Conservation (phyloP, 768 basidiomycete species). For the Lenzites betulinus region DNA sequence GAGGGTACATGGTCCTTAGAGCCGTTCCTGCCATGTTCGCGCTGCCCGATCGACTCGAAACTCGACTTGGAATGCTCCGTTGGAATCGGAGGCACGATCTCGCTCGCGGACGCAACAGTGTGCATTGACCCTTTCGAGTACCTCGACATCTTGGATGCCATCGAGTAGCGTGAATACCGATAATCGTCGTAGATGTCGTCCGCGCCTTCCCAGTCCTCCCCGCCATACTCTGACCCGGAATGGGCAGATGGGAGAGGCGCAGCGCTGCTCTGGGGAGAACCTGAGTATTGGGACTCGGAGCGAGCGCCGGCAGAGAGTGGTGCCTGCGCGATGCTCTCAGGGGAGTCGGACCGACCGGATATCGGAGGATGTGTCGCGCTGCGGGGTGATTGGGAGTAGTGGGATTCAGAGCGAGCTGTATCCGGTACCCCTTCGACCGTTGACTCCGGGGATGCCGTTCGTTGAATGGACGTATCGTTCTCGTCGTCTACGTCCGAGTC, state of each 20-base stretch:
- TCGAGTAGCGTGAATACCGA: conserved; percentile 65
- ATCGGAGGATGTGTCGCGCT: not conserved
- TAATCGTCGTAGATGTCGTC: conserved; percentile 82
- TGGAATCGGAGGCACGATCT: conserved; percentile 34
- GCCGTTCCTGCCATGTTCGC: conserved; percentile 5
- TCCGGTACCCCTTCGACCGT: conserved; percentile 5
- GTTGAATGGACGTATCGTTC: not conserved
- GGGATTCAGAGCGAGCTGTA: conserved; percentile 13
- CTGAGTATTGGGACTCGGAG: conserved; percentile 16
- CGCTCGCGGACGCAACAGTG: conserved; percentile 20
- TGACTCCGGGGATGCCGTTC: conserved; percentile 14
- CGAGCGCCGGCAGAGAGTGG: conserved; percentile 8
- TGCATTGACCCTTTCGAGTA: conserved; percentile 40
- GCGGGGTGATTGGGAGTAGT: conserved; percentile 14
- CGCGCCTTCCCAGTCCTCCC: conserved; percentile 65
- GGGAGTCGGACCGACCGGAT: not conserved
- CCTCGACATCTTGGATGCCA: conserved; percentile 43
- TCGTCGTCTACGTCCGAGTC: conserved; percentile 25
- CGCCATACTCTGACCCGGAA: conserved; percentile 29
- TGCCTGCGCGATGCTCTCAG: not conserved
- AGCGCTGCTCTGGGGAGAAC: conserved; percentile 12
- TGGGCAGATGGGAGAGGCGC: conserved; percentile 20
- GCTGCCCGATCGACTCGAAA: conserved; percentile 17
- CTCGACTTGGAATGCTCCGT: conserved; percentile 26
- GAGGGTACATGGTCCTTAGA: conserved; percentile 10